phyloP scores from a whole-genome alignment of 148 eudicot genomes.

The Silene uniflora region DNA sequence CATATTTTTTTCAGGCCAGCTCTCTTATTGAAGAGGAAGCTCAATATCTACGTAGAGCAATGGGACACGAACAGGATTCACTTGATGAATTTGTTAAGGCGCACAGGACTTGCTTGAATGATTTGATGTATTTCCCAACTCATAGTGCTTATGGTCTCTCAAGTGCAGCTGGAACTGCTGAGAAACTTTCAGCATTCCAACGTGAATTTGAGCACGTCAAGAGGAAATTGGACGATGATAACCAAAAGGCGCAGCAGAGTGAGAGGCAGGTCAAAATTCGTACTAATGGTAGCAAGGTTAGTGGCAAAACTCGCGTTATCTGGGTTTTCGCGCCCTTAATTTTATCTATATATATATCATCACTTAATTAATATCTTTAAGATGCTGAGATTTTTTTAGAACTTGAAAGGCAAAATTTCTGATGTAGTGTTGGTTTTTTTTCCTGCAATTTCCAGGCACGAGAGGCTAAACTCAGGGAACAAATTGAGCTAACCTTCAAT shows the following conservation, averaged over 20 bases:
- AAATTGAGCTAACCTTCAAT: conserved; percentile 80
- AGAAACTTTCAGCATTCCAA: conserved; percentile 80
- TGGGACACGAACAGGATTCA: conserved; percentile 79
- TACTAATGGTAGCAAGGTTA: conserved; percentile 86
- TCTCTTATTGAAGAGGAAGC: conserved; percentile 59
- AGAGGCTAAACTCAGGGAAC: conserved; percentile 71
- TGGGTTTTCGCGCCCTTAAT: background rate
- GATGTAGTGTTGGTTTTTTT: background rate
- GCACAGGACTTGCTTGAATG: conserved; percentile 67
- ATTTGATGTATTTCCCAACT: conserved; percentile 83
- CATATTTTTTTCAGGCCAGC: conserved; percentile 50
- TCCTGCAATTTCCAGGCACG: conserved; percentile 46
- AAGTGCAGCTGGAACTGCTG: conserved; percentile 81
- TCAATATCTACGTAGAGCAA: conserved; percentile 56
- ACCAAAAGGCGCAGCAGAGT: conserved; percentile 74
- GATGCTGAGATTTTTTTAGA: too few species aligned
- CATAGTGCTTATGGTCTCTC: conserved; percentile 82
- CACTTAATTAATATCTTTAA: background rate
- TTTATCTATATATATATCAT: background rate
- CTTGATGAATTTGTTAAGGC: conserved; percentile 84
- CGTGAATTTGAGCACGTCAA: conserved; percentile 84
- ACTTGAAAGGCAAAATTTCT: too few species aligned
- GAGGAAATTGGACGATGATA: conserved; percentile 86
- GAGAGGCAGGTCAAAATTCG: conserved; percentile 84
- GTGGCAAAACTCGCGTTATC: conserved; percentile 12